A percentile compares a stretch with the other conserved stretches of the same genome.
These are phyloP conservation scores for Hypomyces perniciosus DNA, from an alignment of 2,329 filamentous ascomycete species.

Conservation along the genomic window DNA sequence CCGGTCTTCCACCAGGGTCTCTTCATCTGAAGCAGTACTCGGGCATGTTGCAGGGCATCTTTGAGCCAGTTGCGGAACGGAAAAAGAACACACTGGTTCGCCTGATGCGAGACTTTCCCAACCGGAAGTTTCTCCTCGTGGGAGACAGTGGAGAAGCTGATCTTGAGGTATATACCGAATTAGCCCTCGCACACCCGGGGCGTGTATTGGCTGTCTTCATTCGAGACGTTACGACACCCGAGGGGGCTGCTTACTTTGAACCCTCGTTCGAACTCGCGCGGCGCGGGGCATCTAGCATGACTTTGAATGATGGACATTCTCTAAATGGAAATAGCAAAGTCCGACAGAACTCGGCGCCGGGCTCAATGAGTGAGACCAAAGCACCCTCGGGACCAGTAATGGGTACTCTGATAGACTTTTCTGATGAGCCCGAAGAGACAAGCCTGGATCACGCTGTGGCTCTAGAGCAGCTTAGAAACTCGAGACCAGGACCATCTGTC, in stretches of 20 bases:
- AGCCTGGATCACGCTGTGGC: slow-evolving; percentile 29
- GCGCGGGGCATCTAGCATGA: slow-evolving; percentile 21
- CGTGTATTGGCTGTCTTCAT: slow-evolving; percentile 87
- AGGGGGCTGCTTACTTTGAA: slow-evolving; percentile 71
- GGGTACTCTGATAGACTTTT: slow-evolving; percentile 57
- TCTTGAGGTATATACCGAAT: slow-evolving; percentile 91
- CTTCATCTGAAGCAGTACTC: slow-evolving; percentile 95
- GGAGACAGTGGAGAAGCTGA: slow-evolving; percentile 97
- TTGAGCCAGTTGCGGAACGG: slow-evolving; percentile 91
- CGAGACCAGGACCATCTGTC: slow-evolving; percentile 14
- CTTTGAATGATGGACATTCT: slow-evolving; percentile 19
- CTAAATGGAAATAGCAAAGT: slow-evolving; percentile 12
- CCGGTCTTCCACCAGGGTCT: slow-evolving; percentile 77
- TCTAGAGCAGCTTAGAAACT: slow-evolving; percentile 24
- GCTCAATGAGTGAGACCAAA: slow-evolving; percentile 17
- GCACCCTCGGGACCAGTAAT: slow-evolving; percentile 36
- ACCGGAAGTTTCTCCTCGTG: slow-evolving; percentile 82
- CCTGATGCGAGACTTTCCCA: slow-evolving; percentile 83
- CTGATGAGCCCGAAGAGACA: slow-evolving; percentile 42
- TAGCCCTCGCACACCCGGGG: slow-evolving; percentile 77
- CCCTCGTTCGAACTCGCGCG: slow-evolving; percentile 35
- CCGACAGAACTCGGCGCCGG: slow-evolving; percentile 23
- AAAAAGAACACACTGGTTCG: slow-evolving; percentile 85
- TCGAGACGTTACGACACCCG: slow-evolving; percentile 82
- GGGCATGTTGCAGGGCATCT: slow-evolving; percentile 96